Evolutionary conservation across 1,284 basidiomycete genomes (phyloP).

Genomic region (Phellinidium pouzarii): DNA sequence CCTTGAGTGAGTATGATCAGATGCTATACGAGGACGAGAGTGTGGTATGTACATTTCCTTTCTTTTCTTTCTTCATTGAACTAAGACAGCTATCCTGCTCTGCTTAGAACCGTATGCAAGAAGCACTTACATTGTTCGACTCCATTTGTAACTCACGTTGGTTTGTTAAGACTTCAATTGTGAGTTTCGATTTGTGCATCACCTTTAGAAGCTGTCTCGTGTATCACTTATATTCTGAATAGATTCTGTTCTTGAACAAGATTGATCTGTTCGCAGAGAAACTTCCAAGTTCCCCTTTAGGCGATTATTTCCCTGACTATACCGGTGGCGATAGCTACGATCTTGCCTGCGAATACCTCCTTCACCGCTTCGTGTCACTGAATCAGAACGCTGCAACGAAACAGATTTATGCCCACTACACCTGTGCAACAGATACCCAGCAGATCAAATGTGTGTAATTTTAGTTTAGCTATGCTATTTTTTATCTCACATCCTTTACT

Average conservation of each 20-base stretch:
- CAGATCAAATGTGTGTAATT: conserved; percentile 73
- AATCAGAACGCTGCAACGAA: conserved; percentile 85
- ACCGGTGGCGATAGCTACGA: conserved; percentile 80
- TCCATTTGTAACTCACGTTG: conserved; percentile 95
- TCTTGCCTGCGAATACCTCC: conserved; percentile 77
- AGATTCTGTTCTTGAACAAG: conserved; percentile 92
- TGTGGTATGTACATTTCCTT: conserved; percentile 53
- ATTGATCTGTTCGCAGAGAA: conserved; percentile 96
- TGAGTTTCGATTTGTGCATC: conserved; percentile 32
- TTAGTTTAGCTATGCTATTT: not conserved
- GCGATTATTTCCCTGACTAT: conserved; percentile 87
- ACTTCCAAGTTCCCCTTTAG: conserved; percentile 79
- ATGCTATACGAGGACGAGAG: conserved; percentile 91
- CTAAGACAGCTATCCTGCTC: conserved; percentile 6
- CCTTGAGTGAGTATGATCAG: conserved; percentile 92
- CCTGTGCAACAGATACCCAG: conserved; percentile 84
- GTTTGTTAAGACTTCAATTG: conserved; percentile 87
- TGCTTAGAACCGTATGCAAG: conserved; percentile 89
- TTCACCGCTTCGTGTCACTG: conserved; percentile 81
- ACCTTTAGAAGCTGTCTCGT: not conserved
- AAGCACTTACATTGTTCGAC: conserved; percentile 91
- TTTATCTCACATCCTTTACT: conserved; percentile 6
- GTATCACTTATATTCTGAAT: not conserved
- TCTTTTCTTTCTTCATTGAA: conserved; percentile 13
- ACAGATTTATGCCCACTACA: conserved; percentile 86